These are phyloP conservation scores for Candida lessepsii DNA, from an alignment of 805 yeast species.

Conservation along the genomic window DNA sequence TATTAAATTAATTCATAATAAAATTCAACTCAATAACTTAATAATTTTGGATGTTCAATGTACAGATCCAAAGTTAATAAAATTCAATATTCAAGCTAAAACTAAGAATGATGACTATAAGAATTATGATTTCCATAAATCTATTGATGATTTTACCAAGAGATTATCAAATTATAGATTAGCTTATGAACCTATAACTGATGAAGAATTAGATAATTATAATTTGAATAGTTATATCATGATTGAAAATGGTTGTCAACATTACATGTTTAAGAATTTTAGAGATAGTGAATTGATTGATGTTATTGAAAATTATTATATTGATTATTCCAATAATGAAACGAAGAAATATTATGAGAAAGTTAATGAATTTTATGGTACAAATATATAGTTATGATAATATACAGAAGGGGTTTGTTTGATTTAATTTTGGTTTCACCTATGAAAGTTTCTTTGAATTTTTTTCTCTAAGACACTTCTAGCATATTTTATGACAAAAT, in stretches of 20 bases:
- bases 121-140: conserved; percentile 48
- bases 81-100: conserved; percentile 64
- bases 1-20: conserved; percentile 23
- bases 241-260: conserved; percentile 29
- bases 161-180: conserved; percentile 52
- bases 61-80: conserved; percentile 48
- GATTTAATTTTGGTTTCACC: too few species aligned
- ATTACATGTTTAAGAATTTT: conserved; percentile 10
- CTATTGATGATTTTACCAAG: conserved; percentile 58
- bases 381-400: too few species aligned
- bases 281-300: conserved; percentile 11
- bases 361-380: conserved; percentile 23
- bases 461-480: too few species aligned
- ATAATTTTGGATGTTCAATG: conserved; percentile 61
- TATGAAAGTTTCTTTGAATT: too few species aligned
- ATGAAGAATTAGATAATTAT: conserved; percentile 23
- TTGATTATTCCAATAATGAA: conserved; percentile 21
- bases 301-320: conserved; percentile 10
- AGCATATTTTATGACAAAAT: too few species aligned
- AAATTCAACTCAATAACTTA: conserved; percentile 31
- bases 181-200: conserved; percentile 31
- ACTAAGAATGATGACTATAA: conserved; percentile 61
- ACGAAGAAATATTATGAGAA: conserved; percentile 26
- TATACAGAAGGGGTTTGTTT: neutral
- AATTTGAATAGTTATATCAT: conserved; percentile 23